Percentiles rank a stretch among this genome's conserved stretches.
These are phyloP conservation scores for Galeopsis tetrahit DNA, from an alignment of 257 asterid genomes.

Conservation along the genomic window DNA sequence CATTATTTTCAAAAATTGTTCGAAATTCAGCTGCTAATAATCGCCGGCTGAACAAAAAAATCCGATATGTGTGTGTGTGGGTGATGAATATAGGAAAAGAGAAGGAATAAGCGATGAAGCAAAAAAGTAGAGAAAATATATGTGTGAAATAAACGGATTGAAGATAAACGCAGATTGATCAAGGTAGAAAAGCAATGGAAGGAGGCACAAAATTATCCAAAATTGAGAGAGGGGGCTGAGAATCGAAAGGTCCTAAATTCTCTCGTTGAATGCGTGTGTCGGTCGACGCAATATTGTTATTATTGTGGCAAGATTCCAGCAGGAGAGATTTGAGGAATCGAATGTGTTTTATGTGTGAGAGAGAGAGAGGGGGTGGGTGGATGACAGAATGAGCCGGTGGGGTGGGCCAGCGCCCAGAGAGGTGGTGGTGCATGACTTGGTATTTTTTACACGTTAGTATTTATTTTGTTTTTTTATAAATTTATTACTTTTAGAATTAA, in stretches of 20 bases:
- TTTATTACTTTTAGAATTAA: too few species aligned
- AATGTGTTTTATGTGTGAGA: neutral
- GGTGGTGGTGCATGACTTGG: slow-evolving; percentile 13
- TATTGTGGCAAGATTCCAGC: slow-evolving; percentile 27
- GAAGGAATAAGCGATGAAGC: slow-evolving; percentile 3
- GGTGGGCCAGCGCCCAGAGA: slow-evolving; percentile 35
- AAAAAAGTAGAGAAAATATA: neutral
- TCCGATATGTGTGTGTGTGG: neutral
- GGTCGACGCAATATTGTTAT: slow-evolving; percentile 31
- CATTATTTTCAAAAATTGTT: slow-evolving; percentile 43
- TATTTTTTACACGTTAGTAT: slow-evolving; percentile 10
- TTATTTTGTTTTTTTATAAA: too few species aligned
- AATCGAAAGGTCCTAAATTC: slow-evolving; percentile 31
- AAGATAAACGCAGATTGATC: slow-evolving; percentile 21
- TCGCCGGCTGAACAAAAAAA: neutral
- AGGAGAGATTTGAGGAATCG: slow-evolving; percentile 23
- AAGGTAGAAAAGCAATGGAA: slow-evolving; percentile 1
- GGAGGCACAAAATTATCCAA: neutral
- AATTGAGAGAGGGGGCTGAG: neutral
- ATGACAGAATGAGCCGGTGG: slow-evolving; percentile 20
- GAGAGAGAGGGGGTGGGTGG: neutral
- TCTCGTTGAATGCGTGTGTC: slow-evolving; percentile 36
- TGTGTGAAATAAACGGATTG: slow-evolving; percentile 14
- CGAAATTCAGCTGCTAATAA: slow-evolving; percentile 2
- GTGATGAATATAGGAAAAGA: neutral